Evolutionary conservation across 176 grass and related monocot genomes (phyloP), one percentile per base, ranked within the genome.

Genomic region (Oropetium thomaeum): DNA sequence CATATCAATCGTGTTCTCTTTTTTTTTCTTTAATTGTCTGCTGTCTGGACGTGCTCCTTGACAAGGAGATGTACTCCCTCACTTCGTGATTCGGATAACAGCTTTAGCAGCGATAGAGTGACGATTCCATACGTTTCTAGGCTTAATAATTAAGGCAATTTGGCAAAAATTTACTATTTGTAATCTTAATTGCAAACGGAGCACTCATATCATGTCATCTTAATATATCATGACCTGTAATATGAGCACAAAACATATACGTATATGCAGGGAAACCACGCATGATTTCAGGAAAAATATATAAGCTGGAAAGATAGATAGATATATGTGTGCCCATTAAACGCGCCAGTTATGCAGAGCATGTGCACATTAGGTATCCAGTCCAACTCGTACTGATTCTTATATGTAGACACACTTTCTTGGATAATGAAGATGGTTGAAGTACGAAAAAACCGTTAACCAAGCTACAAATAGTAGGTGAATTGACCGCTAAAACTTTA

Each of bases 291-390:
- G n/a, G 2, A 25, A 26, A 55, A 4, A 26, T 1, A 33, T 23
- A 71, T 71, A 30, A 52, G 68, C 35, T 71, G 68, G 55, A 43
- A 22, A 27, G n/a, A n/a, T n/a, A n/a, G n/a, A n/a, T n/a, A n/a
- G n/a, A n/a, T n/a, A 62, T 33, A 32, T 2, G 28, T 62, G 8
- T 62, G 43, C 10, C 8, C 72, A 44, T 45, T 45, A 75, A 45
- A 45, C 11, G 16, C 54, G 28, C 16, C 1, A 60, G 19, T 8
- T 9, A 16, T 25, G 34, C 3, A 40, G 32, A 58, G 4, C 19
- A 30, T 59, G 55, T 59, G n/a, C n/a, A 45, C 31, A 49, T 15
- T 62, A 15, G 41, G 55, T 69, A 38, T 41, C 22, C 13, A 61
- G 39, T 80, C 77, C 20, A 60, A 37, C 39, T 60, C 38, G 65